Evolutionary conservation across 208 protist species (phyloP), one percentile per base, ranked within the genome.

Genomic region (Wallacemonas collosoma): DNA sequence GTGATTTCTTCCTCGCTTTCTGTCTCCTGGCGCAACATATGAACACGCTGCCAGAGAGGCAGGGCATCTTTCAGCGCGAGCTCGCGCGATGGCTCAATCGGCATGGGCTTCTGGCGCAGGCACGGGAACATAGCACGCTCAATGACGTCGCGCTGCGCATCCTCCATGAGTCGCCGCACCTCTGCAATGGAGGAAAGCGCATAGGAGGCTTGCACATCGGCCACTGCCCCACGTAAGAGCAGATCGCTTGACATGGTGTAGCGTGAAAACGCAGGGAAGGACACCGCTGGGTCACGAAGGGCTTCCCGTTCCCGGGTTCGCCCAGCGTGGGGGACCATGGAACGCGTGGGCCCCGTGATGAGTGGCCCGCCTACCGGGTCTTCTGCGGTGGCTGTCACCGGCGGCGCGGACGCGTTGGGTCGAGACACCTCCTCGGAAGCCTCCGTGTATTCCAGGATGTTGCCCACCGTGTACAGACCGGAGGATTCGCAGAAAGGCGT

Each of bases 1-100:
- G 69, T 71, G 39, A 93, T 91, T 47, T 85, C 78, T 75, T 95
- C 82, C 70, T 95, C 90, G 14, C 60, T 77, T 70, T 88, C 78
- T 45, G 86, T 93, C 60, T 95, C 90, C 2, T 72, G 63, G 45
- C 87, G 86, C 65, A 95, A 88, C 0, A 73, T 78, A n/a, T 80
- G 72, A 9, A 79, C 77, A 17, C 82, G 83, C n/a, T 90, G 75
- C 83, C 69, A 80, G 57, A 95, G 84, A 48, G 90, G 87, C 47
- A 80, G 76, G 17, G 78, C 78, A 17, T 86, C 85, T 35, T 79
- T 77, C 15, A 63, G 3, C 61, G 61, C 50, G 8, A 53, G 68
- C 44, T 75, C 71, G n/a, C 14, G 3, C 45, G 47, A 8, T 0
- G 72, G 62, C 6, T 58, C 65, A 26, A 54, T 38, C 15, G 79